These are phyloP conservation scores for Backusella mclennaniae DNA, from an alignment of 192 early-diverging fungal species.

Conservation along the genomic window DNA sequence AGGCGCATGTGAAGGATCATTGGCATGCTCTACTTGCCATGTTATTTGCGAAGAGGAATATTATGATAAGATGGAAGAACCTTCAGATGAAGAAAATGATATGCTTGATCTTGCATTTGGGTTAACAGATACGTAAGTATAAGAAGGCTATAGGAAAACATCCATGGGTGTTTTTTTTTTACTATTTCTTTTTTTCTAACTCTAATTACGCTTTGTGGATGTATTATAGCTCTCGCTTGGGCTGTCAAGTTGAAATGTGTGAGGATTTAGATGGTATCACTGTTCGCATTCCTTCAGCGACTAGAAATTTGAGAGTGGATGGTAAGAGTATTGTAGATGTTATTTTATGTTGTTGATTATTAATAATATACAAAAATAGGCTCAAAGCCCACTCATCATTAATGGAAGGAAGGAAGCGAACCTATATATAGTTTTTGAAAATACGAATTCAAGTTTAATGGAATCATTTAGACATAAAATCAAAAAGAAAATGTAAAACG, in stretches of 20 bases:
- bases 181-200: too few relatives aligned
- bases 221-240: conserved; percentile 74
- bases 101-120: conserved; percentile 98
- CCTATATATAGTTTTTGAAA: conserved; percentile 1
- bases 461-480: not conserved
- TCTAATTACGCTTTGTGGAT: too few relatives aligned
- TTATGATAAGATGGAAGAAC: conserved; percentile 87
- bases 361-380: conserved; percentile 11
- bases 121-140: conserved; percentile 85
- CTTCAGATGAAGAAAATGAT: conserved; percentile 96
- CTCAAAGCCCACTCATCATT: conserved; percentile 38
- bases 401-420: not conserved
- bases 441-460: not conserved
- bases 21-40: conserved; percentile 95
- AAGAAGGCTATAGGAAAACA: not conserved
- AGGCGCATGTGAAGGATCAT: conserved; percentile 93
- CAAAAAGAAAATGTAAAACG: not conserved
- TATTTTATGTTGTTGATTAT: not conserved
- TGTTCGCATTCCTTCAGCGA: conserved; percentile 86
- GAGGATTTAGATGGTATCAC: conserved; percentile 87
- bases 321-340: conserved; percentile 32
- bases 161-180: too few relatives aligned
- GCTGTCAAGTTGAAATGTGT: conserved; percentile 87
- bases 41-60: conserved; percentile 81
- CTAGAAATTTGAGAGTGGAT: conserved; percentile 86